phyloP scores from a whole-genome alignment of 345 rosid genomes.

The Eucalyptus erythrocorys region DNA sequence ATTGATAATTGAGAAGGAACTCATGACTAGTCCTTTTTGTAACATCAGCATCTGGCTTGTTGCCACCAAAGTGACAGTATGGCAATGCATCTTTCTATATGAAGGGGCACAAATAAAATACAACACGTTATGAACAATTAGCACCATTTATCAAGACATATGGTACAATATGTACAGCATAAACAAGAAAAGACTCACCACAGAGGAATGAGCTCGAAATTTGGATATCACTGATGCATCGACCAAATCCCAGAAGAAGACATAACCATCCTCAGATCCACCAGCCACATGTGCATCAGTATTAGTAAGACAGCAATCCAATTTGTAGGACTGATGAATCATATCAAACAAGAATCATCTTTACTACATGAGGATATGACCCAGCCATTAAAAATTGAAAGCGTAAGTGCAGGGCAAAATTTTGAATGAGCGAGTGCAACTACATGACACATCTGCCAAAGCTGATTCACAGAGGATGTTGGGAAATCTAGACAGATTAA shows the following conservation, averaged over 20 bases:
- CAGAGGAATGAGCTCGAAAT: slow-evolving; percentile 75
- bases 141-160: not conserved
- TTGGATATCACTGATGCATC: slow-evolving; percentile 73
- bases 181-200: slow-evolving; percentile 34
- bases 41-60: not conserved
- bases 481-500: not conserved
- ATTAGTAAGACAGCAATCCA: slow-evolving; percentile 89
- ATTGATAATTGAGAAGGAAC: not conserved
- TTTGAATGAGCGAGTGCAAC: not conserved
- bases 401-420: not conserved
- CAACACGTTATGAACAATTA: not conserved
- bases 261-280: slow-evolving; percentile 93
- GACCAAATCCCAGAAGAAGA: slow-evolving; percentile 95
- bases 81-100: not conserved
- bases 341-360: not conserved
- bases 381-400: not conserved
- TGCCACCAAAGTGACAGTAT: not conserved
- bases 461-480: not conserved
- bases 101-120: not conserved
- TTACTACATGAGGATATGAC: not conserved
- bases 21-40: not conserved
- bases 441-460: not conserved
- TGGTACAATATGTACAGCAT: not conserved
- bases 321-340: slow-evolving; percentile 68
- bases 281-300: slow-evolving; percentile 77